Evolutionary conservation across 2,329 filamentous ascomycete species (phyloP), one percentile per base, ranked within the genome.

Genomic region (Triangularia setosa): DNA sequence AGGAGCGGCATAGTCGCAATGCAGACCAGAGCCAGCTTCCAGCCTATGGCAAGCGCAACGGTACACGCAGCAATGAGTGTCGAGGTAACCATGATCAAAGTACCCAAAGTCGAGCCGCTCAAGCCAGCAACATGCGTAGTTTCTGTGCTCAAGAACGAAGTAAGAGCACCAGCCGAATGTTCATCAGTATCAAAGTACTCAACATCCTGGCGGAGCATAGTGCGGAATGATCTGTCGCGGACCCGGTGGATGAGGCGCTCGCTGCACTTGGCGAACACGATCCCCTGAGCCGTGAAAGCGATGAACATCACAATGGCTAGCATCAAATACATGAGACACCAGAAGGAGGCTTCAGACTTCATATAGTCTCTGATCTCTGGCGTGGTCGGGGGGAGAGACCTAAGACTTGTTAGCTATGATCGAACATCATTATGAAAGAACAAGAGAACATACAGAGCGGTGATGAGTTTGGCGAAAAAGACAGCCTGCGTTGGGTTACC

Each of bases 191-290:
- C 95, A 71, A 97, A 99, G 76, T 93, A 98, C 27, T 87, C 81
- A 64, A 98, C 93, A 68, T 98, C 95, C 77, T 98, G 94, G 68
- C 93, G 90, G 60, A 98, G 86, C 80, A 98, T 92, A 24, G 89
- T 84, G 30, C 93, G 85, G 81, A 99, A 97, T 6, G 93, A 90
- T 64, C 82, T 83, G 75, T 95, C 88, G 70, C 95, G 87, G 1
- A 94, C 92, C 21, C 92, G 88, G 74, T 92, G 91, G 62, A 97
- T 85, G 24, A 98, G 84, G 48, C 87, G 84, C 79, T 96, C 92
- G n/a, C 92, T 95, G 78, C 91, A 93, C 72, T 87, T 88, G 18
- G 92, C 93, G 70, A 98, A 93, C 1, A 88, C 81, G 60, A 90
- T 72, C 59, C 92, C 92, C 72, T 94, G 90, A 5, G 79, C 76